Base-by-base conservation (phyloP, 306 rosid genomes). In the Inga leiocalycina region DNA sequence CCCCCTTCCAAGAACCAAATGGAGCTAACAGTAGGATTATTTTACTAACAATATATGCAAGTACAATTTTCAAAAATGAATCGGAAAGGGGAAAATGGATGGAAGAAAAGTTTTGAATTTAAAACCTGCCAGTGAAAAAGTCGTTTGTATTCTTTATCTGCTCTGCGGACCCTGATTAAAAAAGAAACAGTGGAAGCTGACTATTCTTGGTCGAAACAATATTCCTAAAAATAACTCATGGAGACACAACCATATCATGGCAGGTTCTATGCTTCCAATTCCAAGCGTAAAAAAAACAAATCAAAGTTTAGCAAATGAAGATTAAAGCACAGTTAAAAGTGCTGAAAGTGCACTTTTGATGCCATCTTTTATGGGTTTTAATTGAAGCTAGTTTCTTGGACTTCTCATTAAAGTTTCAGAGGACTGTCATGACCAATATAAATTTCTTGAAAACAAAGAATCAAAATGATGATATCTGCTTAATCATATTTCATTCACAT, bases 81-180 rank as follows among this genome's bases (percentile, higher is more conserved):
- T 32, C 24, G 17, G 49, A 73, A 75, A 67, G 54, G 69, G 20
- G 5, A 13, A 79, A 76, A 39, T 30, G 34, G 41, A 52, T 24
- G 71, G 74, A 62, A 65, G 69, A n/a, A 46, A 32, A 19, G 9
- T 30, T 45, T 73, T 4, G 8, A 64, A 39, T 13, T 14, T 15
- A 66, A 54, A 45, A 94, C 98, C 98, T 95, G 90, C 98, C 97
- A 13, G 98, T 89, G 93, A 93, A 92, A 82, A 83, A 92, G 76
- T 89, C 93, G 37, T 81, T 82, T 19, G 93, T 86, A 76, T 86
- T 75, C 77, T 88, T 90, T 76, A 95, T 84, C 80, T 95, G 94
- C 82, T 93, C 91, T 0, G 86, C 85, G 67, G 86, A 86, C 49
- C 98, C 98, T 95, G 90, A 59, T 43, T 10, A 84, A 79, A 22